phyloP scores from a whole-genome alignment of 192 early-diverging fungal genomes.

The Podila verticillata region DNA sequence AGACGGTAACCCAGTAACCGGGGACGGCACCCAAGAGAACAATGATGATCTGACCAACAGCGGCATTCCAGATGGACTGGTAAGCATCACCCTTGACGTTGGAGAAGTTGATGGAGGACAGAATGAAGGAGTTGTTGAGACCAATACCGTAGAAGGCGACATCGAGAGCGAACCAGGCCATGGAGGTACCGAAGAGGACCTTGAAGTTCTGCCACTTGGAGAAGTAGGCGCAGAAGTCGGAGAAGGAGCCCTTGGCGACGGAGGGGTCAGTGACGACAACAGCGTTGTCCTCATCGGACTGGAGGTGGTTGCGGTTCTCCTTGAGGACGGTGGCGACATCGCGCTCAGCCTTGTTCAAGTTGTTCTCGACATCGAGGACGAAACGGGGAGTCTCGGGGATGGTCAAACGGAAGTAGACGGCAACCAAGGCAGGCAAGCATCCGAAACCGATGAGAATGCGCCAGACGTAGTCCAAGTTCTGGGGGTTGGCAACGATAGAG shows the following conservation, averaged over 20 bases:
- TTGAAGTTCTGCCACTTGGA: slow-evolving; percentile 83
- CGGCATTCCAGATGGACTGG: slow-evolving; percentile 55
- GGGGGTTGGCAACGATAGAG: slow-evolving; percentile 68
- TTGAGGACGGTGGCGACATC: slow-evolving; percentile 57
- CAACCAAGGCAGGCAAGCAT: slow-evolving; percentile 80
- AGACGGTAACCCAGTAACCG: slow-evolving; percentile 95
- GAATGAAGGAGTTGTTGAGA: slow-evolving; percentile 80
- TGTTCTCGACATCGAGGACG: slow-evolving; percentile 73
- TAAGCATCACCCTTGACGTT: slow-evolving; percentile 48
- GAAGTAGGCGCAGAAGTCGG: slow-evolving; percentile 76
- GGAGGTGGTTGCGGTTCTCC: slow-evolving; percentile 55
- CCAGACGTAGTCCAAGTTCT: slow-evolving; percentile 89
- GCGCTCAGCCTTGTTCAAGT: slow-evolving; percentile 70
- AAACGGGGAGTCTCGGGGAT: slow-evolving; percentile 97
- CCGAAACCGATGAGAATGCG: slow-evolving; percentile 89
- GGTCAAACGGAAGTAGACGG: slow-evolving; percentile 92
- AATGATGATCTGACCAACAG: slow-evolving; percentile 92
- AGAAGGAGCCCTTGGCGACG: slow-evolving; percentile 51
- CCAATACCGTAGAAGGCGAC: slow-evolving; percentile 87
- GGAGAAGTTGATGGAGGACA: slow-evolving; percentile 76
- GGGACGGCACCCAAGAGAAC: slow-evolving; percentile 84
- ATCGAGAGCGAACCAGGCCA: slow-evolving; percentile 83
- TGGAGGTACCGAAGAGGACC: slow-evolving; percentile 78
- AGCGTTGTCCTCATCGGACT: slow-evolving; percentile 37
- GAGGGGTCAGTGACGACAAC: slow-evolving; percentile 9